Evolutionary conservation across 148 eudicot species (phyloP).

Genomic region (Selenicereus undatus): DNA sequence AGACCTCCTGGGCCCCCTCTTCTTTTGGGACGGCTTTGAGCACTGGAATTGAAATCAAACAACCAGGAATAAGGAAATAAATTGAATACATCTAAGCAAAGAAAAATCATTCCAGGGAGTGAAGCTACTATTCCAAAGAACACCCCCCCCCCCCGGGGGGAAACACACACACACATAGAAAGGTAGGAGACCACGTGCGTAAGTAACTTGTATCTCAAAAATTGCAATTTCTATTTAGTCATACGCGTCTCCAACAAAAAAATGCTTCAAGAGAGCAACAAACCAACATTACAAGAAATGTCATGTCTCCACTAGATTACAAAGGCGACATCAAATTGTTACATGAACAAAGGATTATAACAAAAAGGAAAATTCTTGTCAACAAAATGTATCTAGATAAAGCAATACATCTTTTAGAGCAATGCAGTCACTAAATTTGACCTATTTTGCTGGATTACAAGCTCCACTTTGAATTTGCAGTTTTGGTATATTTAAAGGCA

Average conservation of each 20-base stretch:
- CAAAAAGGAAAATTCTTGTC: no score
- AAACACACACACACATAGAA: neutral
- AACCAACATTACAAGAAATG: no score
- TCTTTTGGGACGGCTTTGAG: conserved; percentile 56
- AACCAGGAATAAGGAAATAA: neutral
- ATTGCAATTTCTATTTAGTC: neutral
- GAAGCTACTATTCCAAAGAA: neutral
- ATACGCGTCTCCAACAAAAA: neutral
- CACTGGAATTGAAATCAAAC: conserved; percentile 30
- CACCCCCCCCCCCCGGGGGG: neutral
- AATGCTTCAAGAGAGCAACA: no score
- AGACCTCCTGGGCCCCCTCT: conserved; percentile 92
- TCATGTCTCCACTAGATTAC: no score
- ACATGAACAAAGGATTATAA: no score
- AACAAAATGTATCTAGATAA: no score
- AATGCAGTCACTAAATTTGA: neutral
- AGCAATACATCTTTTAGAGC: neutral
- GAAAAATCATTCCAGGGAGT: neutral
- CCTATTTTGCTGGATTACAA: neutral
- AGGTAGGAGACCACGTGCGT: neutral
- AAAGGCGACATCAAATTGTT: no score
- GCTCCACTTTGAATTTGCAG: neutral
- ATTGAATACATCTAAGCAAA: neutral
- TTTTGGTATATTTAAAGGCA: neutral
- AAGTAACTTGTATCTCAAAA: neutral